phyloP scores from a whole-genome alignment of 1,284 basidiomycete species.

The Earliella scabrosa region DNA sequence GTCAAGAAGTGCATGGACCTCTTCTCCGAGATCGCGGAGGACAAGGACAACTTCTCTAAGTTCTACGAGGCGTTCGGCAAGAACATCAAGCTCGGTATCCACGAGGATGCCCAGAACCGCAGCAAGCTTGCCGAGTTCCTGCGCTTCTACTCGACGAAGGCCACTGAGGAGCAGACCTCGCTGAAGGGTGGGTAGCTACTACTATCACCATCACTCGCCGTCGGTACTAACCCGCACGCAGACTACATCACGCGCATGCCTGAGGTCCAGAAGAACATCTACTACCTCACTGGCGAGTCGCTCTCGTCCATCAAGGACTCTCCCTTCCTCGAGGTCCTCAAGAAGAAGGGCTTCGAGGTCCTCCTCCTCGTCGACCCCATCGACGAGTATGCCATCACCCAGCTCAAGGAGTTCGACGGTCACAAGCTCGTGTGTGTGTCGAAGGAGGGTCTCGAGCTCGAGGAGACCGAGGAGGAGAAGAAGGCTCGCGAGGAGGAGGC shows the following conservation, averaged over 20 bases:
- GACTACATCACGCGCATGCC: constrained; percentile 99
- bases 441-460: constrained; percentile 99
- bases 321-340: constrained; percentile 98
- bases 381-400: constrained; percentile 96
- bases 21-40: constrained; percentile 96
- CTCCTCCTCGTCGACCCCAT: constrained; percentile 98
- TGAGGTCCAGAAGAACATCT: constrained; percentile 98
- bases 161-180: constrained; percentile 90
- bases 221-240: constrained; percentile 35
- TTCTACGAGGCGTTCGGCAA: constrained; percentile 97
- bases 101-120: constrained; percentile 99
- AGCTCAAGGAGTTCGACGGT: constrained; percentile 99
- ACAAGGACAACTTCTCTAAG: constrained; percentile 99
- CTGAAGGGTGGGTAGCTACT: constrained; percentile 76
- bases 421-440: constrained; percentile 99
- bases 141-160: constrained; percentile 98
- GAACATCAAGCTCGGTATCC: constrained; percentile 99
- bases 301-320: constrained; percentile 92
- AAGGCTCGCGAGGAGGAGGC: constrained; percentile 87
- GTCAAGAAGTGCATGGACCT: constrained; percentile 99
- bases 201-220: background rate
- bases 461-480: constrained; percentile 99
- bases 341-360: constrained; percentile 99
- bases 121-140: constrained; percentile 99
- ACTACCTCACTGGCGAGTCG: constrained; percentile 99